These are phyloP conservation scores for Myriosclerotinia curreyana DNA, from an alignment of 2,329 filamentous ascomycete species.

Conservation along the genomic window DNA sequence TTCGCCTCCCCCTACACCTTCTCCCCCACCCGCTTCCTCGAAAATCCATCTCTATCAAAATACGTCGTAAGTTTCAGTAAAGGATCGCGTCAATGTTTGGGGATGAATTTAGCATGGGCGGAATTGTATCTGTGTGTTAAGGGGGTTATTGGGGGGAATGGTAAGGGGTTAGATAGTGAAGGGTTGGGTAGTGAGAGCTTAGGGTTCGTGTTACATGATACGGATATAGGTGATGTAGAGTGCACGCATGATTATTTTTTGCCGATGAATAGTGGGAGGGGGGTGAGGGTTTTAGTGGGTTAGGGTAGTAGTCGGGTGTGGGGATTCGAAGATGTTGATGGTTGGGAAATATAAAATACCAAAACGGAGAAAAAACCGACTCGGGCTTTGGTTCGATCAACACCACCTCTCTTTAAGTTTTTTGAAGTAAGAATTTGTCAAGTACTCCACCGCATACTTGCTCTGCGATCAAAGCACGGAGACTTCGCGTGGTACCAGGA, in stretches of 20 bases:
- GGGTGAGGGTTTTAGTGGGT: not conserved
- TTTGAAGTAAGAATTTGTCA: no score
- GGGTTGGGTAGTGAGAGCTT: no score
- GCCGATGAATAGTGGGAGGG: not conserved
- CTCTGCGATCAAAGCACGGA: no score
- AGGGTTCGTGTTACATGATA: conserved; percentile 33
- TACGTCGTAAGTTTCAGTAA: conserved; percentile 45
- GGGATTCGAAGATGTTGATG: no score
- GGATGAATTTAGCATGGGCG: conserved; percentile 32
- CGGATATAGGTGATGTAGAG: conserved; percentile 29
- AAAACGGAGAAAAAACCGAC: no score
- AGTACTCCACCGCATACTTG: no score
- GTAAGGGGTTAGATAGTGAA: no score
- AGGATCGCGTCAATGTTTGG: conserved; percentile 45
- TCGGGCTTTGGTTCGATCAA: no score
- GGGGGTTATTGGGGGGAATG: conserved; percentile 9
- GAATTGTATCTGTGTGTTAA: conserved; percentile 19
- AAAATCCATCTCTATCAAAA: conserved; percentile 26
- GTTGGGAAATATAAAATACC: no score
- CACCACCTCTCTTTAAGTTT: no score
- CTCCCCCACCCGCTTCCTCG: conserved; percentile 44
- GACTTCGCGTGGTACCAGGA: no score
- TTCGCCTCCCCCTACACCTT: conserved; percentile 43
- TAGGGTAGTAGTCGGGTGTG: no score
- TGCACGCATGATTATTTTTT: conserved; percentile 3